Conservation (phyloP, 2,329 filamentous ascomycete genomes). For the Fusarium burgessii region DNA sequence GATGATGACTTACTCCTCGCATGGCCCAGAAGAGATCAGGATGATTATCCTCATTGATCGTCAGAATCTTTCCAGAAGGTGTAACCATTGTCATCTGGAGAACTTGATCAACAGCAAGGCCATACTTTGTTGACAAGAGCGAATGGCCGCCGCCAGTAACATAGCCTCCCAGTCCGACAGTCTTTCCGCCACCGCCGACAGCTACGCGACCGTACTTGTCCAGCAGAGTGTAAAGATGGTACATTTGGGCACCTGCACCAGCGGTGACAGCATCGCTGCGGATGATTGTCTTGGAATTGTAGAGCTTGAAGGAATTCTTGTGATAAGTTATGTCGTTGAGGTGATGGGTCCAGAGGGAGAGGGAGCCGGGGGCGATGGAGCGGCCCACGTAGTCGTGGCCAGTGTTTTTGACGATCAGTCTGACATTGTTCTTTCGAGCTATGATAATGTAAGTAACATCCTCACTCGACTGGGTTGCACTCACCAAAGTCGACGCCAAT, state of each 20-base stretch:
- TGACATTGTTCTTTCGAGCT: slow-evolving; percentile 58
- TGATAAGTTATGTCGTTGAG: slow-evolving; percentile 56
- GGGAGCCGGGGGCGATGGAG: slow-evolving; percentile 61
- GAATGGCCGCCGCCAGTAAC: slow-evolving; percentile 72
- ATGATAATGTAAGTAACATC: accelerated
- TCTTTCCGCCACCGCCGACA: slow-evolving; percentile 66
- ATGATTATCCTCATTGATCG: slow-evolving; percentile 64
- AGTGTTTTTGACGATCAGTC: slow-evolving; percentile 56
- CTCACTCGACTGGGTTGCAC: background rate
- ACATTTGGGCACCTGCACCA: slow-evolving; percentile 65
- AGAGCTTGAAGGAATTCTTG: slow-evolving; percentile 55
- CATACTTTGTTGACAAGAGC: slow-evolving; percentile 63
- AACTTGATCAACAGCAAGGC: slow-evolving; percentile 72
- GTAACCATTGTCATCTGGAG: slow-evolving; percentile 69
- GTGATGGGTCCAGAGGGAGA: slow-evolving; percentile 67
- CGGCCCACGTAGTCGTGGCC: slow-evolving; percentile 60
- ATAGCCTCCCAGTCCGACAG: slow-evolving; percentile 71
- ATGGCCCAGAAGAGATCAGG: slow-evolving; percentile 74
- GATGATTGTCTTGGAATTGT: slow-evolving; percentile 57
- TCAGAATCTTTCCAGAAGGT: slow-evolving; percentile 61
- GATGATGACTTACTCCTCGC: slow-evolving; percentile 59
- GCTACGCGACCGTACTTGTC: slow-evolving; percentile 60
- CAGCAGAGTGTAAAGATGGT: slow-evolving; percentile 60
- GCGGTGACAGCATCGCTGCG: slow-evolving; percentile 62
- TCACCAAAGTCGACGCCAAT: slow-evolving; percentile 58